Evolutionary conservation across 352 stramenopile genomes (phyloP), one percentile per base, ranked within the genome.

Genomic region (Achlya hypogyna): DNA sequence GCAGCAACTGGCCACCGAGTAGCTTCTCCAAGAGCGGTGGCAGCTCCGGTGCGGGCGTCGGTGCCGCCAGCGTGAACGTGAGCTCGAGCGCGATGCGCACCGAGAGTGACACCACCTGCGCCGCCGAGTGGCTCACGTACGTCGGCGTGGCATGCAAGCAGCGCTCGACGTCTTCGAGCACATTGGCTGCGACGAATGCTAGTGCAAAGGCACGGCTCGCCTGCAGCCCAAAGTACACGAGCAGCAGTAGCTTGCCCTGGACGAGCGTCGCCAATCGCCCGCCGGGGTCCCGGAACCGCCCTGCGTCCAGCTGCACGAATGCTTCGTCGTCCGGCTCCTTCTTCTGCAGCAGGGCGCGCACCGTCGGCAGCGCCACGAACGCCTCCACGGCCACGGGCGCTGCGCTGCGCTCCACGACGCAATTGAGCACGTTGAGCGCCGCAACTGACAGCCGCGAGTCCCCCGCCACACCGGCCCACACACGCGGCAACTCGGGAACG

Each of bases 81-180:
- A 93, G 75, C 62, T 89, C 84, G 10, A 91, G 27, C 18, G 84
- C 79, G 23, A 74, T 86, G 59, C 78, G 80, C 65, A 89, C 82
- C 23, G 69, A 70, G 1, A 84, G 53, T 14, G 79, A 78, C 28
- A 85, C 76, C 40, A 88, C 2, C 59, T 89, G 82, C 9, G 88
- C 51, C 28, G 78, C 73, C 49, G 82, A 89, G 29, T 93, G 81
- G 5, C 80, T 62, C 4, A 88, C 64, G 51, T 91, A 88, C 31
- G 25, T 63, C 29, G 16, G 42, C 22, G 63, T 25, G 1, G 51
- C 23, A 23, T 38, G 20, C 16, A 64, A 35, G 18, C 27, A 51
- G 14, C 31, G 20, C 22, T 84, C 78, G 28, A 86, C 63, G 25
- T 72, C 56, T 34, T 75, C 40, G 29, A 82, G 62, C 14, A 71